phyloP scores from a whole-genome alignment of 768 basidiomycete genomes.

The Royoungia palumana region DNA sequence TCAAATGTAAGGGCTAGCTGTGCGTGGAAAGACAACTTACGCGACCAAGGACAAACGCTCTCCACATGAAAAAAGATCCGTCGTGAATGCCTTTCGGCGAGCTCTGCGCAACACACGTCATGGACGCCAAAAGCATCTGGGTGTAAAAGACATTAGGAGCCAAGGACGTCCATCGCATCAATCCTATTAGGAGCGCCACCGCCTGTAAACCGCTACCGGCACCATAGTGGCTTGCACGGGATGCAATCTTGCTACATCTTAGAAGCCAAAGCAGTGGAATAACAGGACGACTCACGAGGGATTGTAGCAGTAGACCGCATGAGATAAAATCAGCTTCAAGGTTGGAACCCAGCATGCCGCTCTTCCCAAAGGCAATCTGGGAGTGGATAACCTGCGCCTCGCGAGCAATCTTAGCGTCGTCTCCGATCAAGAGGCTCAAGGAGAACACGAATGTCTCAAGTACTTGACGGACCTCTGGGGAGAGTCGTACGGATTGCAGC shows the following conservation, averaged over 20 bases:
- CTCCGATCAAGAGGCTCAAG: conserved; percentile 58
- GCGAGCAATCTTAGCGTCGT: conserved; percentile 65
- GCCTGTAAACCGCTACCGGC: conserved; percentile 54
- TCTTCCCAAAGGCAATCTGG: conserved; percentile 56
- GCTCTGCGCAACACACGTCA: conserved; percentile 59
- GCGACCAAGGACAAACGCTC: conserved; percentile 66
- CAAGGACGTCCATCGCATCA: conserved; percentile 63
- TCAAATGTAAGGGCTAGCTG: conserved; percentile 1
- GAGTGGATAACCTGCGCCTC: conserved; percentile 74
- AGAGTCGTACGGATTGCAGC: conserved; percentile 50
- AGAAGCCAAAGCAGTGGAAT: neutral
- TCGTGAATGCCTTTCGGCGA: conserved; percentile 30
- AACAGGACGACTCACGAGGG: conserved; percentile 45
- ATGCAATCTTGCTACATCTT: conserved; percentile 44
- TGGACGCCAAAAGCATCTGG: conserved; percentile 61
- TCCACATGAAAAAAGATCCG: conserved; percentile 51
- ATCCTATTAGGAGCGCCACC: conserved; percentile 51
- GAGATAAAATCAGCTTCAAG: conserved; percentile 66
- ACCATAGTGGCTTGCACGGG: conserved; percentile 59
- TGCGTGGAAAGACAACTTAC: conserved; percentile 39
- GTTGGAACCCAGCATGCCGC: conserved; percentile 51
- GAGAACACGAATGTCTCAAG: conserved; percentile 59
- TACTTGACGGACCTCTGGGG: conserved; percentile 50
- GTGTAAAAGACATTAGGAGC: conserved; percentile 62
- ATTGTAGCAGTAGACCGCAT: conserved; percentile 57